phyloP scores from a whole-genome alignment of 345 rosid species.

The Capsella bursapastoris region DNA sequence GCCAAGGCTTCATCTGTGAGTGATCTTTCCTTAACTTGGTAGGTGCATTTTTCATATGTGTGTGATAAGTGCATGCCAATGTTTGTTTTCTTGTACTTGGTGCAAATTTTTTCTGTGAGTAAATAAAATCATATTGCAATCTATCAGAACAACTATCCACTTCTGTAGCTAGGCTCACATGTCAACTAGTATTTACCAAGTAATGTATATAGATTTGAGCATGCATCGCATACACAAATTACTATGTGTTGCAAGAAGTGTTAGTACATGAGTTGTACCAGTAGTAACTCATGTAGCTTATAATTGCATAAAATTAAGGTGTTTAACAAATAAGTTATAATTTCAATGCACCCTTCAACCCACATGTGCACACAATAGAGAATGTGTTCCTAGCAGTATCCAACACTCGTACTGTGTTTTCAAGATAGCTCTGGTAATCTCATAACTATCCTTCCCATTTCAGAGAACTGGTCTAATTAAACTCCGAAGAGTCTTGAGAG shows the following conservation, averaged over 20 bases:
- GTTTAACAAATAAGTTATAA: neutral
- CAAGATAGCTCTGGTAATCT: constrained; percentile 34
- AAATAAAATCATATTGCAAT: constrained; percentile 5
- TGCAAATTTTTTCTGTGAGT: constrained; percentile 14
- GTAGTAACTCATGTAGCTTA: constrained; percentile 18
- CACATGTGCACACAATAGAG: neutral
- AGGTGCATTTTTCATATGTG: constrained; percentile 13
- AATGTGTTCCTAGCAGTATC: constrained; percentile 22
- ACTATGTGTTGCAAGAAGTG: constrained; percentile 17
- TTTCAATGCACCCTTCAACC: constrained; percentile 20
- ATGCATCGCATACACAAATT: constrained; percentile 15
- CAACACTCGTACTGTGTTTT: constrained; percentile 10
- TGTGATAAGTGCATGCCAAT: constrained; percentile 14
- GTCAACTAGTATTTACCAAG: constrained; percentile 27
- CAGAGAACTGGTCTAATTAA: constrained; percentile 95
- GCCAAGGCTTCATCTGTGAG: constrained; percentile 95
- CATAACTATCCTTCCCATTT: constrained; percentile 36
- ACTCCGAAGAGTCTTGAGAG: constrained; percentile 94
- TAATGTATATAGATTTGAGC: constrained; percentile 19
- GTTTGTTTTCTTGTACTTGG: constrained; percentile 28
- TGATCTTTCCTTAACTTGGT: constrained; percentile 45
- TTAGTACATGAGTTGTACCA: constrained; percentile 25
- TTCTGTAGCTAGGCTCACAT: constrained; percentile 27
- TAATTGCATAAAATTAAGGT: constrained; percentile 15
- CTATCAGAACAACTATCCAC: constrained; percentile 10